A percentile compares a stretch with the other conserved stretches of the same genome.
Evolutionary conservation across 805 yeast species (phyloP).

Genomic region (Starmerella khaoyaiensis): DNA sequence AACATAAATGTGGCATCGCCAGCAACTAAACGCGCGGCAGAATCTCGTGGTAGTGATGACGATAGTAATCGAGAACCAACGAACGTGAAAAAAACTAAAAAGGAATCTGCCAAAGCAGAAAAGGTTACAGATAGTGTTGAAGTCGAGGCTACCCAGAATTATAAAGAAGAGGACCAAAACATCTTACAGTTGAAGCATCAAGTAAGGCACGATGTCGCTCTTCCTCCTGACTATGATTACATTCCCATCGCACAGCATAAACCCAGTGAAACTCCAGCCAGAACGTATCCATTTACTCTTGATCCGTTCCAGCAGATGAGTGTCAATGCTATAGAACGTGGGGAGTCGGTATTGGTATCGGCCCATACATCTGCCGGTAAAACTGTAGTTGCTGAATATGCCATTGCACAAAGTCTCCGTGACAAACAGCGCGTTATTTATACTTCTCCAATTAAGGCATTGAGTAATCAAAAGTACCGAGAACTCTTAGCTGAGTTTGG

Average conservation of each 20-base stretch:
- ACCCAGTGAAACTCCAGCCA: constrained; percentile 54
- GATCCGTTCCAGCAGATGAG: constrained; percentile 98
- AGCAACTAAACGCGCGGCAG: constrained; percentile 1
- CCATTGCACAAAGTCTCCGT: constrained; percentile 86
- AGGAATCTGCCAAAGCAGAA: constrained; percentile 5
- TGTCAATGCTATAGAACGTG: constrained; percentile 86
- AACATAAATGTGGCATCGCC: constrained; percentile 1
- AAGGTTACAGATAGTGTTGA: constrained; percentile 22
- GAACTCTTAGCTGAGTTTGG: constrained; percentile 86
- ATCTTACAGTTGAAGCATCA: constrained; percentile 69
- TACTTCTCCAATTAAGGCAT: constrained; percentile 89
- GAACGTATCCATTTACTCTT: constrained; percentile 79
- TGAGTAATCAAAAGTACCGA: constrained; percentile 87
- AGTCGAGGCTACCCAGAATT: constrained; percentile 18
- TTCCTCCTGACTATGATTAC: constrained; percentile 84
- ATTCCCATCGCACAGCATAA: constrained; percentile 80
- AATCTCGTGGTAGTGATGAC: background rate
- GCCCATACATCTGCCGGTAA: constrained; percentile 98
- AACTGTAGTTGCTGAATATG: constrained; percentile 93
- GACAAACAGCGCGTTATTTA: constrained; percentile 89
- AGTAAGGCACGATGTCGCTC: constrained; percentile 94
- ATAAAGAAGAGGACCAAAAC: constrained; percentile 15
- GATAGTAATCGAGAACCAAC: background rate
- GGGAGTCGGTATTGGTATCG: constrained; percentile 87
- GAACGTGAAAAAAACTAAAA: constrained; percentile 8